Conservation (phyloP, 164 flowering plant genomes). For the Paratinospora sagittata region DNA sequence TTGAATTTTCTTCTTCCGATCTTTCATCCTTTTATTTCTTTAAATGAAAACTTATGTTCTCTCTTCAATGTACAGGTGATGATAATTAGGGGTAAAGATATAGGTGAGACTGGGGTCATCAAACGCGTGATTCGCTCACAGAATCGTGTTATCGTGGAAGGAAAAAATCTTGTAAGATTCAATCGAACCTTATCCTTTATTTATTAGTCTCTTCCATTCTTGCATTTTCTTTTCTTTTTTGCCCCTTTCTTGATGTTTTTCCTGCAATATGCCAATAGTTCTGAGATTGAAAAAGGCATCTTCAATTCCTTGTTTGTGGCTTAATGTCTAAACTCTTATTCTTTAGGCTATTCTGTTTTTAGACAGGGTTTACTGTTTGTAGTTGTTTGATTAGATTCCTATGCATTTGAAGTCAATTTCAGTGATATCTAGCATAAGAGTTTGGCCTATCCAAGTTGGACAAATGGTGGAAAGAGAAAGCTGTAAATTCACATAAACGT, state of each 20-base stretch:
- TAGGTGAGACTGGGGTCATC: slow-evolving; percentile 69
- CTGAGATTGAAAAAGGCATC: too few relatives aligned
- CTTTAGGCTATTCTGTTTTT: too few relatives aligned
- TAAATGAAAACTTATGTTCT: background rate
- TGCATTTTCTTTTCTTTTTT: background rate
- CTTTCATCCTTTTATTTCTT: background rate
- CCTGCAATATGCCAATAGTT: too few relatives aligned
- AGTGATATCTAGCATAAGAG: too few relatives aligned
- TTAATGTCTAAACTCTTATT: too few relatives aligned
- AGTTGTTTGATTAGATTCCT: too few relatives aligned
- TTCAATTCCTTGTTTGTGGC: too few relatives aligned
- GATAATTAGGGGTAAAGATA: slow-evolving; percentile 88
- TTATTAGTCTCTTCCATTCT: background rate
- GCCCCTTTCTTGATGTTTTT: background rate
- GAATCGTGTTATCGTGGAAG: slow-evolving; percentile 94
- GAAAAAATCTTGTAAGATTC: slow-evolving; percentile 69
- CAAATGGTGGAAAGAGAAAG: too few relatives aligned
- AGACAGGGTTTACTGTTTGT: too few relatives aligned
- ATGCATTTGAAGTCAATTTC: too few relatives aligned
- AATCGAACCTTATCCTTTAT: background rate
- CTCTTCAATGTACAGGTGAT: slow-evolving; percentile 49
- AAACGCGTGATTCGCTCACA: slow-evolving; percentile 94
- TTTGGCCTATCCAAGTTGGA: too few relatives aligned
- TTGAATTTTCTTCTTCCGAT: background rate
- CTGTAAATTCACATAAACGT: too few relatives aligned